These are phyloP conservation scores for sunflower (Helianthus annuus) DNA, from an alignment of 129 eudicot species.

Conservation along the genomic window HanXRQr2.0-SUNRISE NC_035445.2:53979189-53979688, in stretches of 20 bases:
- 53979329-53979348: conserved; percentile 20
- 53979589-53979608: conserved; percentile 22
- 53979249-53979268: conserved; percentile 23
- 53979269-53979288: conserved; percentile 22
- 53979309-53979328: background rate
- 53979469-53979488: conserved; percentile 4
- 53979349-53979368: background rate
- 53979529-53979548: conserved; percentile 14
- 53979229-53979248: conserved; percentile 18
- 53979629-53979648: conserved; percentile 19
- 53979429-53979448: background rate
- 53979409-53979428: conserved; percentile 5
- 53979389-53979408: no score
- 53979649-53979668: conserved; percentile 7
- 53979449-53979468: conserved; percentile 10
- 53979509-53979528: background rate
- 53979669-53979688: conserved; percentile 13
- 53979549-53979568: conserved; percentile 10
- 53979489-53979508: conserved; percentile 26
- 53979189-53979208: conserved; percentile 10
- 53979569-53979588: conserved; percentile 28
- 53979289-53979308: conserved; percentile 21
- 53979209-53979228: conserved; percentile 19
- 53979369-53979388: background rate
- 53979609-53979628: background rate